Base-by-base conservation (phyloP, 306 rosid genomes). In the Aeschynomene evenia region DNA sequence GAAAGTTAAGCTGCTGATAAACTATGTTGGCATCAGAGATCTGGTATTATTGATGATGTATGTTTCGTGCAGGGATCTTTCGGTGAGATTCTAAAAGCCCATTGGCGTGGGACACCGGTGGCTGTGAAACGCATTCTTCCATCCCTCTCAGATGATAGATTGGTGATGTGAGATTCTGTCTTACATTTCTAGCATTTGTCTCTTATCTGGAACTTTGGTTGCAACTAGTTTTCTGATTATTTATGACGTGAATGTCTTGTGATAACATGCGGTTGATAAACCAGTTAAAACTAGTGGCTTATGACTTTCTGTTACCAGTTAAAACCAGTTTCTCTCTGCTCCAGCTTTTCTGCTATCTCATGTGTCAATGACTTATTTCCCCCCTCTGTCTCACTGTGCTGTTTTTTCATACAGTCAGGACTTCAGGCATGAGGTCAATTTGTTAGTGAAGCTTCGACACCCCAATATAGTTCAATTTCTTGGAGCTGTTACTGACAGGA, bases 31-130 rank as follows among this genome's bases (percentile, higher is more conserved):
- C 51, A 5, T 66, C 28, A 3, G 16, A 63, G 28, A 20, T 57
- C 57, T 58, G 49, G 58, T 21, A 62, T 71, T 51, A 57, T 43
- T 36, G 56, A 37, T 20, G 24, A 39, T 66, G 67, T 16, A 10
- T 73, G 75, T 72, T 67, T 43, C 71, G 66, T 80, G 72, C 81
- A 95, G 99, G 99, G 99, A 33, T 95, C 99, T 24, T 95, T 95
- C 56, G 99, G 99, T 65, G 99, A 95, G 86, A 91, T 95, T 74
- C 83, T 95, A 61, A 95, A 72, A 84, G 99, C 96, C 33, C 74
- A 77, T 72, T 95, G 99, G 99, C 99, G 99, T 54, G 99, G 99
- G 79, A 95, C 99, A n/a, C 97, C 97, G 4, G 99, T 95, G 60
- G 99, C 99, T 71, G 89, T 89, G 66, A 95, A 95, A 77, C 99